A percentile compares a stretch with the other conserved stretches of the same genome.
phyloP scores from a whole-genome alignment of 2,329 filamentous ascomycete genomes.

The Aotearoamyces nothofagi region DNA sequence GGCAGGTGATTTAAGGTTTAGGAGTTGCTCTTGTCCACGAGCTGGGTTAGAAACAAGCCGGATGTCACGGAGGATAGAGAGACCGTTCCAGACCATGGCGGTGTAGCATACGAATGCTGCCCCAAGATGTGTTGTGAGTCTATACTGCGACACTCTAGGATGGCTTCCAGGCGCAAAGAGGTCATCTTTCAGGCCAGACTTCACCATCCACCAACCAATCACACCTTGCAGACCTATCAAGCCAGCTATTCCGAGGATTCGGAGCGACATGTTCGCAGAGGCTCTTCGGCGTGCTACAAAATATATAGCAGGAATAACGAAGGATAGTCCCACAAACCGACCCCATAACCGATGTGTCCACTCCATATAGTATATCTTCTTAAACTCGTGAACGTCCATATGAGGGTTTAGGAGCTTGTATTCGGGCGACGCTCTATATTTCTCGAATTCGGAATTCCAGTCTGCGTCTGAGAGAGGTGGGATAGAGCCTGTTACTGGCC shows the following conservation, averaged over 20 bases:
- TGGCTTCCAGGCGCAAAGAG: slow-evolving; percentile 83
- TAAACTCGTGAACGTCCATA: slow-evolving; percentile 90
- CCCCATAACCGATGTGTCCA: slow-evolving; percentile 95
- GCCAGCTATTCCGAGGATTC: slow-evolving; percentile 68
- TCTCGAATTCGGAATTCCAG: slow-evolving; percentile 87
- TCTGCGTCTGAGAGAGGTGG: slow-evolving; percentile 65
- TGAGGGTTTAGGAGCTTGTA: slow-evolving; percentile 83
- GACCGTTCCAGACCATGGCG: slow-evolving; percentile 83
- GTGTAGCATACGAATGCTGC: slow-evolving; percentile 88
- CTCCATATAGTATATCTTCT: slow-evolving; percentile 99
- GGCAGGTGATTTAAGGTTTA: slow-evolving; percentile 47
- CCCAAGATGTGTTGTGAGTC: slow-evolving; percentile 75
- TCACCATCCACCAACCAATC: slow-evolving; percentile 99
- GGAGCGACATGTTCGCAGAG: slow-evolving; percentile 59
- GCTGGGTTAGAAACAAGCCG: slow-evolving; percentile 54
- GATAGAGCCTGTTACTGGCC: slow-evolving; percentile 81
- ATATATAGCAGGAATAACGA: slow-evolving; percentile 77
- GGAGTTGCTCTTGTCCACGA: slow-evolving; percentile 42
- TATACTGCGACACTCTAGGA: slow-evolving; percentile 88
- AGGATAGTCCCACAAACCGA: slow-evolving; percentile 76
- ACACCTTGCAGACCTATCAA: slow-evolving; percentile 92
- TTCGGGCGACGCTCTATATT: slow-evolving; percentile 86
- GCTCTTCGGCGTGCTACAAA: slow-evolving; percentile 73
- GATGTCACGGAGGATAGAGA: slow-evolving; percentile 68
- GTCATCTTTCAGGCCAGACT: slow-evolving; percentile 88